Evolutionary conservation across 2,329 filamentous ascomycete species (phyloP), one percentile per base, ranked within the genome.

Genomic region (Neofusicoccum ribis): DNA sequence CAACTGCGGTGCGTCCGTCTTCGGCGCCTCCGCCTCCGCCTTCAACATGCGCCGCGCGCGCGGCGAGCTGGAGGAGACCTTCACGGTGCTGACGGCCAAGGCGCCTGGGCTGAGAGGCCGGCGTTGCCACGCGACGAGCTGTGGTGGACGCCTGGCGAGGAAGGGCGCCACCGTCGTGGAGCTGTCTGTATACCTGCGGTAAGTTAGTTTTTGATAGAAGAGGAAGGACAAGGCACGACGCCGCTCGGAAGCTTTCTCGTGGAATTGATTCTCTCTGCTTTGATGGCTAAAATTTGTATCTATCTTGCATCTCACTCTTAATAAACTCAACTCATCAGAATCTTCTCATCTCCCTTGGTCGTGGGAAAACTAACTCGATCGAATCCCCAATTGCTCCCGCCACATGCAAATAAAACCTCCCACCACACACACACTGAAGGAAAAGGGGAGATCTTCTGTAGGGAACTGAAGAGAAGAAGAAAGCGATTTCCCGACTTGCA

Each of bases 91-190:
- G 6, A 81, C 78, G 68, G 67, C 74, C 58, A 76, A 72, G 60
- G 66, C 83, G 1, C 80, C 80, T 3, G 71, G 75, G 46, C 70
- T 83, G 58, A 76, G 58, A 76, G 72, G 68, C 68, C 82, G 23
- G 79, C 79, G 1, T 71, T 77, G 37, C 76, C 78, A 0, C 72
- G 80, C 20, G 74, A 77, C 0, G 69, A 82, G 49, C 69, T 82
- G 34, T 74, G 79, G 56, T 82, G 76, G 66, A 76, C 75, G 11
- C 76, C 77, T 7, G 2, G 71, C 76, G 31, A 69, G 68, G 11
- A 76, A 72, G 67, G 81, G 82, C 69, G 77, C 83, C 1, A 79
- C 80, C 0, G 77, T 82, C 34, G 67, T 70, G 1, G 76, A 76
- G 58, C 71, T 83, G 12, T 79, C 77, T 0, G 76, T 81, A 1